A percentile compares a stretch with the other conserved stretches of the same genome.
These are phyloP conservation scores for Gentiana macrophylla DNA, from an alignment of 257 asterid species.

Conservation along the genomic window DNA sequence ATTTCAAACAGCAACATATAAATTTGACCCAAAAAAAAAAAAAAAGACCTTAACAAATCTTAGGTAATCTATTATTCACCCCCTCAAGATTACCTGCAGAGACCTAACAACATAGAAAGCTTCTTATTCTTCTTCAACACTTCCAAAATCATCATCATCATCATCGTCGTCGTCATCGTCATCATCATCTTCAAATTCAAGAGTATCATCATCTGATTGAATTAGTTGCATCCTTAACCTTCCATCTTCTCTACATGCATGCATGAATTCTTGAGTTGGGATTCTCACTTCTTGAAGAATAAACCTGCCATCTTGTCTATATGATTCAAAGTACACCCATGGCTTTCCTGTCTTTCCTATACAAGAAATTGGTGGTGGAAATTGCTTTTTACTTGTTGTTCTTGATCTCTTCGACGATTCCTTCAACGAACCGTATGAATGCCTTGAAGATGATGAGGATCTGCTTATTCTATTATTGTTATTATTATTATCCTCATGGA, in stretches of 20 bases:
- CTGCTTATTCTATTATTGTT: too few species aligned
- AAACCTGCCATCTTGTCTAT: constrained; percentile 62
- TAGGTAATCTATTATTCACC: too few species aligned
- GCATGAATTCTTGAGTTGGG: constrained; percentile 63
- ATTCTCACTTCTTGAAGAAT: constrained; percentile 57
- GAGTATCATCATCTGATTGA: constrained; percentile 50
- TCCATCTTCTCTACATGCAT: constrained; percentile 73
- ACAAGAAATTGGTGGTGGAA: constrained; percentile 84
- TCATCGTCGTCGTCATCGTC: constrained; percentile 2
- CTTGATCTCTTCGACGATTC: constrained; percentile 7
- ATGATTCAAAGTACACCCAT: constrained; percentile 48
- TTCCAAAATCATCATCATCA: neutral
- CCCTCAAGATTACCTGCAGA: too few species aligned
- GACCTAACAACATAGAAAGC: too few species aligned
- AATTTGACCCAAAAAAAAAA: too few species aligned
- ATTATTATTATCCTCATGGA: constrained; percentile 1
- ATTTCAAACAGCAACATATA: too few species aligned
- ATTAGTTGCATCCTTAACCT: constrained; percentile 50
- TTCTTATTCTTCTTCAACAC: too few species aligned
- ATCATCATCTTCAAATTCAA: constrained; percentile 12
- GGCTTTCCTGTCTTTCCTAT: constrained; percentile 76
- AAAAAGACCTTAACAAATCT: too few species aligned
- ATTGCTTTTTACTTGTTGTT: constrained; percentile 28
- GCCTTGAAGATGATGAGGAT: constrained; percentile 13
- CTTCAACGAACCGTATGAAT: constrained; percentile 8